Evolutionary conservation across 495 filamentous ascomycete genomes (phyloP).

Genomic region (Achaetomiella virescens): DNA sequence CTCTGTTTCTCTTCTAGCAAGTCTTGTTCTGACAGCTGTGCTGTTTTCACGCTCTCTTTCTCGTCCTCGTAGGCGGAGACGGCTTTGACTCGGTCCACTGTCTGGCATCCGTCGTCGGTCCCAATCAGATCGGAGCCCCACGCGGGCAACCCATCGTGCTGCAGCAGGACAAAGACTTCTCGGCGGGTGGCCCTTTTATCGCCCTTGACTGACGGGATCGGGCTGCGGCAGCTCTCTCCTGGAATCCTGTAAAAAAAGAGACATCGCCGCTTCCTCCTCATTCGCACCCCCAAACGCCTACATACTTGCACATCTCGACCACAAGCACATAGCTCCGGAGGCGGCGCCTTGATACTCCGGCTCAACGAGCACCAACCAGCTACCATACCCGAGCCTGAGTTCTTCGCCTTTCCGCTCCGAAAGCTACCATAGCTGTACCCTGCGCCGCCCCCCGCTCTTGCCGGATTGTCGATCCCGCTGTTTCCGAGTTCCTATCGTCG

Average conservation of each 20-base stretch:
- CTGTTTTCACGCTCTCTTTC: conserved; percentile 4
- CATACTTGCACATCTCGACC: no score
- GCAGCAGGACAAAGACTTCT: conserved; percentile 4
- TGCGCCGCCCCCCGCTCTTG: not conserved
- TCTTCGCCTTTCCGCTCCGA: not conserved
- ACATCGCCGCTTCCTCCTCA: no score
- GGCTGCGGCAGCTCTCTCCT: not conserved
- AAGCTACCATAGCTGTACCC: no score
- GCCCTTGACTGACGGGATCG: not conserved
- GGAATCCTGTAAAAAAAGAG: not conserved
- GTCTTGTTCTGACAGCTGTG: conserved; percentile 11
- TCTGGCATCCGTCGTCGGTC: conserved; percentile 1
- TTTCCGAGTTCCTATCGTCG: not conserved
- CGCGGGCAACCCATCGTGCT: conserved; percentile 19
- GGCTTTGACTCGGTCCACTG: not conserved
- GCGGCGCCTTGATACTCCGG: no score
- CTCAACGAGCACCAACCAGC: no score
- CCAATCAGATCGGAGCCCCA: conserved; percentile 16
- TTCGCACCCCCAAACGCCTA: no score
- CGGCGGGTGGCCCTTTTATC: conserved; percentile 1
- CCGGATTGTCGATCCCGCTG: no score
- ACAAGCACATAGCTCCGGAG: no score
- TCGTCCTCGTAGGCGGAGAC: conserved; percentile 12
- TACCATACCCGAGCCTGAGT: not conserved
- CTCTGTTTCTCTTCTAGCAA: not conserved